Conservation (phyloP, 2,329 filamentous ascomycete genomes). For the Monosporascus sp. region DNA sequence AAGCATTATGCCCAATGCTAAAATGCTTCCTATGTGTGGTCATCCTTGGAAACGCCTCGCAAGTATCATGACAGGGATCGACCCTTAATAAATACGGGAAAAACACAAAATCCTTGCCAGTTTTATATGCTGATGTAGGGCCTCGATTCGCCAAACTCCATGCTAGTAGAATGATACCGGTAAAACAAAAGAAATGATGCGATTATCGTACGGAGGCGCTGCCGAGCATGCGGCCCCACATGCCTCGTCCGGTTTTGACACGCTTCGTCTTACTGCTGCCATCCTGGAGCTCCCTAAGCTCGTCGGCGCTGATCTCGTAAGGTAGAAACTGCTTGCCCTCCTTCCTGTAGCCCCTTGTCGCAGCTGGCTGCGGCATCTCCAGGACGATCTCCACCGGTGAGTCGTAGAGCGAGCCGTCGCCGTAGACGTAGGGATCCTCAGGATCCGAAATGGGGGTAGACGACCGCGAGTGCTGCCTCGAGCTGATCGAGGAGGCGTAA, state of each 20-base stretch:
- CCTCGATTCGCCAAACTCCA: constrained; percentile 3
- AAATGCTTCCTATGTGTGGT: neutral
- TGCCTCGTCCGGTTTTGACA: constrained; percentile 40
- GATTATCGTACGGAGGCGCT: constrained; percentile 34
- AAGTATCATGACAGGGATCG: constrained; percentile 10
- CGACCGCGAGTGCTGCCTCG: constrained; percentile 41
- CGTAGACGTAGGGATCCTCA: constrained; percentile 38
- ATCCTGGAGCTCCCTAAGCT: constrained; percentile 47
- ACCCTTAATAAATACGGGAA: constrained; percentile 5
- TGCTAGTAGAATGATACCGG: constrained; percentile 4
- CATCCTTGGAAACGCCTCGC: neutral
- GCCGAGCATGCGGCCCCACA: constrained; percentile 51
- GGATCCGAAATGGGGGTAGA: constrained; percentile 47
- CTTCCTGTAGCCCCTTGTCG: constrained; percentile 29
- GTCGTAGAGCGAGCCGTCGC: constrained; percentile 41
- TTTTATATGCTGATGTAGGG: constrained; percentile 1
- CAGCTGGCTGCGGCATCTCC: constrained; percentile 31
- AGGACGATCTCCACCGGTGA: constrained; percentile 44
- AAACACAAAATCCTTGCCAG: constrained; percentile 4
- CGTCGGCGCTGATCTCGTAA: constrained; percentile 51
- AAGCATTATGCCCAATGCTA: neutral
- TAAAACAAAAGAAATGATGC: constrained; percentile 1
- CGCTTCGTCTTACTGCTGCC: constrained; percentile 43
- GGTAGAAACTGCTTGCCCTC: constrained; percentile 37
- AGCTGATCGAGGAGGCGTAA: constrained; percentile 43